These are phyloP conservation scores for Hygrophorus russula DNA, from an alignment of 768 basidiomycete species.

Conservation along the genomic window DNA sequence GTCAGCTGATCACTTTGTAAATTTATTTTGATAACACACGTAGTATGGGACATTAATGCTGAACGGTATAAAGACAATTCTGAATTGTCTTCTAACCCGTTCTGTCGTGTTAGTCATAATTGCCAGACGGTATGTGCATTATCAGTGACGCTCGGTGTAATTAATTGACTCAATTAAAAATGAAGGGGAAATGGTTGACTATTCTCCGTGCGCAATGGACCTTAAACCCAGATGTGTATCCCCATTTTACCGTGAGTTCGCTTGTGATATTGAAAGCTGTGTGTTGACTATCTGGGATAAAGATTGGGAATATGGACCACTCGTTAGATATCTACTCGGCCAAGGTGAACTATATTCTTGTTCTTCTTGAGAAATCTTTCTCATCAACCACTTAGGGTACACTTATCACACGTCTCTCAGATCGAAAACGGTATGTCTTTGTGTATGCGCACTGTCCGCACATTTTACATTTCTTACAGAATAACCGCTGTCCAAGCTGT, in stretches of 20 bases:
- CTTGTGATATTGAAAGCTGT: not conserved
- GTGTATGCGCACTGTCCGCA: constrained; percentile 1
- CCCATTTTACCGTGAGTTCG: constrained; percentile 68
- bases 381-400: constrained; percentile 42
- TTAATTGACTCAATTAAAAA: constrained; percentile 1
- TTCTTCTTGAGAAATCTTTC: not conserved
- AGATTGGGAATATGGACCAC: constrained; percentile 77
- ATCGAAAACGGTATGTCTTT: constrained; percentile 36
- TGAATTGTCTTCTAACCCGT: constrained; percentile 52
- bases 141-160: not conserved
- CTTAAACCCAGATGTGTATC: constrained; percentile 66
- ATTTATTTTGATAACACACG: constrained; percentile 7
- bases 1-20: not conserved
- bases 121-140: constrained; percentile 60
- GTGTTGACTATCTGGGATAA: not conserved
- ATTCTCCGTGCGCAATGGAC: constrained; percentile 71
- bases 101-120: constrained; percentile 52
- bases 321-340: constrained; percentile 63
- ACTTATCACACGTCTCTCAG: constrained; percentile 49
- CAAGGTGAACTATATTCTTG: constrained; percentile 34
- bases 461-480: constrained; percentile 21
- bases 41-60: constrained; percentile 72
- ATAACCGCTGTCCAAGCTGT: constrained; percentile 84
- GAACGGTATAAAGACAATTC: constrained; percentile 32
- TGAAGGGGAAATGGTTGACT: constrained; percentile 74